Evolutionary conservation across 805 yeast genomes (phyloP).

Genomic region (Saccharomycopsis synnaedendra): DNA sequence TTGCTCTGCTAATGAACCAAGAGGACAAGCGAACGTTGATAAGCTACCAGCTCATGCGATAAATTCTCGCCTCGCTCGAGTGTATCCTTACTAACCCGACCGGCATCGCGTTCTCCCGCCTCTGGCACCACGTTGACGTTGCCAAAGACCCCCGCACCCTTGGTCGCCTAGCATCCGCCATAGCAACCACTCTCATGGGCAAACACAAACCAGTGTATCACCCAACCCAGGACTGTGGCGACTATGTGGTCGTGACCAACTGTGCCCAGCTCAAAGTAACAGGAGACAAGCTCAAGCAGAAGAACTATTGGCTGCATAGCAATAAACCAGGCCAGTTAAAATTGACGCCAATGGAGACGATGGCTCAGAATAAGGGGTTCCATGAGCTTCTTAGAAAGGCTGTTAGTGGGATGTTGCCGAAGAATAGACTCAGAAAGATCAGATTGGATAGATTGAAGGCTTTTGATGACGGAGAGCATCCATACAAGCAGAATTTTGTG

Average conservation of each 20-base stretch:
- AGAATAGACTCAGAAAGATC: constrained; percentile 66
- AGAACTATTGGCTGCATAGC: constrained; percentile 82
- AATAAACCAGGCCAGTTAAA: constrained; percentile 84
- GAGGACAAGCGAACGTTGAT: neutral
- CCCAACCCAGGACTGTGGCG: constrained; percentile 78
- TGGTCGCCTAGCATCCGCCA: constrained; percentile 85
- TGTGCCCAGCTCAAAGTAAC: constrained; percentile 73
- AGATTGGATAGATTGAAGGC: constrained; percentile 80
- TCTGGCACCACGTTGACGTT: constrained; percentile 94
- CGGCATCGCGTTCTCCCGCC: constrained; percentile 66
- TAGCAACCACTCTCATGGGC: constrained; percentile 87
- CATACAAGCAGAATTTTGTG: constrained; percentile 69
- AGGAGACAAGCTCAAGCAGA: constrained; percentile 73
- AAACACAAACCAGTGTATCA: constrained; percentile 91
- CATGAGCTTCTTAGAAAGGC: constrained; percentile 81
- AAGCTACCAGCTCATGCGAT: neutral
- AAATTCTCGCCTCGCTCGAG: constrained; percentile 1
- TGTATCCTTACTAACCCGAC: constrained; percentile 27
- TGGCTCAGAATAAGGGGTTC: constrained; percentile 70
- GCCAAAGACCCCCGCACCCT: constrained; percentile 75
- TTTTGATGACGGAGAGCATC: constrained; percentile 81
- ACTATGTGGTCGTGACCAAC: constrained; percentile 93
- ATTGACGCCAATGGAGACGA: constrained; percentile 67
- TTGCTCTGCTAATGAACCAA: too few species aligned
- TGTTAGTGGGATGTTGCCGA: constrained; percentile 94